Conservation (phyloP, 768 basidiomycete species). For the Mycena albidolilacea region DNA sequence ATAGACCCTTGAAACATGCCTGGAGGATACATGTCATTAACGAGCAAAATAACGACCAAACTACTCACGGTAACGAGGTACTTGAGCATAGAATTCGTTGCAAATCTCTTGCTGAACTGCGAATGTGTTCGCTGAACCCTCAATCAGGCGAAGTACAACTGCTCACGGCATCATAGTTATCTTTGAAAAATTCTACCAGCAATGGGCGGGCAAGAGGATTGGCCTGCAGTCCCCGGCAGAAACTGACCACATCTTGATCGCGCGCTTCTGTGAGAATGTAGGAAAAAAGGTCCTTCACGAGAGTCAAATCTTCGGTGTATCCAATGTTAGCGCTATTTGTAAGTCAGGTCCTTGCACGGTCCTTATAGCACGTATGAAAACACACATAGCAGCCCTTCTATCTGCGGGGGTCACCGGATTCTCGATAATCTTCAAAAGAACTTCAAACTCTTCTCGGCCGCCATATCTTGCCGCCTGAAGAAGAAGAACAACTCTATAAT, state of each 20-base stretch:
- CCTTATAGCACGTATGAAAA: conserved; percentile 3
- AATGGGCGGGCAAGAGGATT: conserved; percentile 59
- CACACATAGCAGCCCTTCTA: conserved; percentile 71
- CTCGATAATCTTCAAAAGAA: conserved; percentile 75
- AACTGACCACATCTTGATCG: conserved; percentile 58
- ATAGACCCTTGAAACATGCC: conserved; percentile 46
- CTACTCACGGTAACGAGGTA: conserved; percentile 23
- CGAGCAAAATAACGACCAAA: not conserved
- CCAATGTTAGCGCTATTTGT: conserved; percentile 72
- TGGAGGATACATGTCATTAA: not conserved
- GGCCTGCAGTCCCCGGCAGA: conserved; percentile 56
- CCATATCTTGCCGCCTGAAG: conserved; percentile 79
- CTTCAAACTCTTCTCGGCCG: conserved; percentile 82
- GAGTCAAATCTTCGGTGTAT: conserved; percentile 65
- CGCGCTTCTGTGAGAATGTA: conserved; percentile 62
- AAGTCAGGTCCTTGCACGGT: not conserved
- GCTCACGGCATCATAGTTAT: conserved; percentile 63
- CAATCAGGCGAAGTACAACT: not conserved
- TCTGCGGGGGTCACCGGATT: conserved; percentile 78
- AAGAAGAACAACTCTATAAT: not conserved
- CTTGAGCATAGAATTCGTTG: conserved; percentile 56
- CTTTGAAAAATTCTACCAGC: conserved; percentile 61
- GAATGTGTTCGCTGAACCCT: not conserved
- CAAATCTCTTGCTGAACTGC: conserved; percentile 62
- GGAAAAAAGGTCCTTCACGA: conserved; percentile 73